A percentile compares a stretch with the other conserved stretches of the same genome.
Evolutionary conservation across 352 stramenopile genomes (phyloP).

Genomic region (Peronosclerospora sorghi): DNA sequence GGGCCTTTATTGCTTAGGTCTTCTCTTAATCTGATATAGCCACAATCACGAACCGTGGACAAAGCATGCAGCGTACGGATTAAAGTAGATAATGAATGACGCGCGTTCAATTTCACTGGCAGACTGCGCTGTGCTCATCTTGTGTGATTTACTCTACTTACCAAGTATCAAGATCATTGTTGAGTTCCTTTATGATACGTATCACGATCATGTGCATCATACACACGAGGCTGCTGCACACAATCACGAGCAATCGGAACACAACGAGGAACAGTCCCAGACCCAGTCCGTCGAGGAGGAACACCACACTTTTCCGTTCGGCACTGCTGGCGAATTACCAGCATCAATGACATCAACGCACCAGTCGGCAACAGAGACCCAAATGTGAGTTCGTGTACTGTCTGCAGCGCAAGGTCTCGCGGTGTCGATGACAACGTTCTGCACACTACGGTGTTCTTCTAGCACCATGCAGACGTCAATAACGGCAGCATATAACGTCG

Average conservation of each 20-base stretch:
- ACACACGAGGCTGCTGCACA: conserved; percentile 1
- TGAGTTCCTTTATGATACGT: not conserved
- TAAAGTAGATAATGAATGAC: conserved; percentile 10
- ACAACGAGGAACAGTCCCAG: conserved; percentile 9
- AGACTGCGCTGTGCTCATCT: not conserved
- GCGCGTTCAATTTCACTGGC: conserved; percentile 6
- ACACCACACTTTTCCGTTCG: conserved; percentile 3
- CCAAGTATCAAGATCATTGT: no score
- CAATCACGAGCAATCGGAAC: conserved; percentile 10
- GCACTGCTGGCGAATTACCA: conserved; percentile 2
- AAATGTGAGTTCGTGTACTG: conserved; percentile 17
- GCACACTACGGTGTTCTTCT: conserved; percentile 6
- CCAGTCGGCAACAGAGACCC: conserved; percentile 5
- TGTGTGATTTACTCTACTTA: not conserved
- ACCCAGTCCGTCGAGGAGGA: conserved; percentile 8
- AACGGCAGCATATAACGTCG: conserved; percentile 16
- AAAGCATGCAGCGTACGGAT: not conserved
- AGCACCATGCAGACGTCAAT: conserved; percentile 9
- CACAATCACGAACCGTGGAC: not conserved
- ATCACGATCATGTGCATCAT: not conserved
- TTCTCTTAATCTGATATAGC: not conserved
- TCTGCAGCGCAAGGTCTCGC: conserved; percentile 13
- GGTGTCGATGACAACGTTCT: conserved; percentile 8
- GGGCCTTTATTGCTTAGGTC: not conserved
- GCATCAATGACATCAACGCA: conserved; percentile 3